These are phyloP conservation scores for Albugo laibachii DNA, from an alignment of 352 stramenopile genomes.

Conservation along the genomic window DNA sequence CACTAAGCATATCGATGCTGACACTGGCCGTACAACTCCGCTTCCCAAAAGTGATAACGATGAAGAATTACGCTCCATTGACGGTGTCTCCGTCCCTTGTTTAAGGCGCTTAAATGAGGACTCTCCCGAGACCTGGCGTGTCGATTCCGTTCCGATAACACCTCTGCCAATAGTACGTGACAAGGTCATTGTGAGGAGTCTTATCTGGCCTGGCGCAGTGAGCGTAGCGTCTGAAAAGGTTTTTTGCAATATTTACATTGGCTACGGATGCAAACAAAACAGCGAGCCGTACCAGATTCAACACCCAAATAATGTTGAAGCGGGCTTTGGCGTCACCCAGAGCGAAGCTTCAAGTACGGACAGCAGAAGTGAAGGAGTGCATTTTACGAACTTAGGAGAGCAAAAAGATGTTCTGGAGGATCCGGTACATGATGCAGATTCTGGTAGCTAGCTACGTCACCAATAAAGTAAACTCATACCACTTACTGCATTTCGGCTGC, in stretches of 20 bases:
- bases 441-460: no score
- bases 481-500: no score
- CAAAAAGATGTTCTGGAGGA: conserved; percentile 66
- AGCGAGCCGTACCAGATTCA: conserved; percentile 31
- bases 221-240: conserved; percentile 70
- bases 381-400: conserved; percentile 34
- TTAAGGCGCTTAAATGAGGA: conserved; percentile 48
- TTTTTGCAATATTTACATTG: conserved; percentile 81
- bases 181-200: conserved; percentile 44
- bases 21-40: conserved; percentile 45
- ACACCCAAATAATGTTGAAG: conserved; percentile 25
- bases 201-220: conserved; percentile 74
- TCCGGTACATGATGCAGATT: conserved; percentile 31
- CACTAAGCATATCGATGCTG: conserved; percentile 69
- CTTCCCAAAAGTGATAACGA: conserved; percentile 62
- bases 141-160: conserved; percentile 47
- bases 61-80: conserved; percentile 37
- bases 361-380: conserved; percentile 15
- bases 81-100: conserved; percentile 29
- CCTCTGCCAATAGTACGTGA: conserved; percentile 34
- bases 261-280: conserved; percentile 61
- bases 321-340: conserved; percentile 21
- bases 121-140: conserved; percentile 37
- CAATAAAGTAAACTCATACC: no score
- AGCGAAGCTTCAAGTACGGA: conserved; percentile 13